A percentile compares a stretch with the other conserved stretches of the same genome.
Evolutionary conservation across 2,329 filamentous ascomycete genomes (phyloP).

Genomic region (Cladosporium sp.): DNA sequence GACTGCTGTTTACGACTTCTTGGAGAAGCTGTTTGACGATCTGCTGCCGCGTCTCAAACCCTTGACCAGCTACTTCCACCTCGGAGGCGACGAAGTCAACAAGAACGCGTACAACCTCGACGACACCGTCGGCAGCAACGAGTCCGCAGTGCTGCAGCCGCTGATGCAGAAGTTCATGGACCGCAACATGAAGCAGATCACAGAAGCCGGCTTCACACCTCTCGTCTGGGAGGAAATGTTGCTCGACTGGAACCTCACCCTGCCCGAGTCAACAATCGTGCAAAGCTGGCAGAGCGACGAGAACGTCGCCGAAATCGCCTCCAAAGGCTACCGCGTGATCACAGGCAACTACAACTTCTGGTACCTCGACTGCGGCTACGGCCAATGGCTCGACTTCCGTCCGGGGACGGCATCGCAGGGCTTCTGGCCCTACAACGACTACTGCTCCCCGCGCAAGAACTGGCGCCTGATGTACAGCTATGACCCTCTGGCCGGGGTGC

Average conservation of each 20-base stretch:
- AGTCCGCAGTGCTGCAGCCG: slow-evolving; percentile 65
- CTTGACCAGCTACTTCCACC: slow-evolving; percentile 77
- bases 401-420: slow-evolving; percentile 54
- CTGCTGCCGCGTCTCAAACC: slow-evolving; percentile 69
- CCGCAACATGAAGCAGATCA: slow-evolving; percentile 65
- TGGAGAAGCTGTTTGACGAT: slow-evolving; percentile 72
- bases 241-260: slow-evolving; percentile 71
- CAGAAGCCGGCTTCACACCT: slow-evolving; percentile 65
- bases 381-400: slow-evolving; percentile 73
- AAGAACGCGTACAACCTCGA: slow-evolving; percentile 72
- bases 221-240: slow-evolving; percentile 90
- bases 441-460: slow-evolving; percentile 76
- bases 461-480: slow-evolving; percentile 82
- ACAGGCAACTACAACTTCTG: slow-evolving; percentile 76
- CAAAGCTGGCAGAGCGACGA: slow-evolving; percentile 73
- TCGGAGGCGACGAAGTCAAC: slow-evolving; percentile 86
- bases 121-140: slow-evolving; percentile 67
- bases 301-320: slow-evolving; percentile 61
- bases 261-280: slow-evolving; percentile 70
- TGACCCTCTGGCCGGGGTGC: slow-evolving; percentile 68
- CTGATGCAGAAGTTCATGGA: slow-evolving; percentile 77
- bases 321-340: slow-evolving; percentile 68
- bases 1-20: slow-evolving; percentile 66
- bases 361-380: slow-evolving; percentile 76
- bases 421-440: slow-evolving; percentile 74